Conservation (phyloP, 2,329 filamentous ascomycete species). For the Aureobasidium sp. region DNA sequence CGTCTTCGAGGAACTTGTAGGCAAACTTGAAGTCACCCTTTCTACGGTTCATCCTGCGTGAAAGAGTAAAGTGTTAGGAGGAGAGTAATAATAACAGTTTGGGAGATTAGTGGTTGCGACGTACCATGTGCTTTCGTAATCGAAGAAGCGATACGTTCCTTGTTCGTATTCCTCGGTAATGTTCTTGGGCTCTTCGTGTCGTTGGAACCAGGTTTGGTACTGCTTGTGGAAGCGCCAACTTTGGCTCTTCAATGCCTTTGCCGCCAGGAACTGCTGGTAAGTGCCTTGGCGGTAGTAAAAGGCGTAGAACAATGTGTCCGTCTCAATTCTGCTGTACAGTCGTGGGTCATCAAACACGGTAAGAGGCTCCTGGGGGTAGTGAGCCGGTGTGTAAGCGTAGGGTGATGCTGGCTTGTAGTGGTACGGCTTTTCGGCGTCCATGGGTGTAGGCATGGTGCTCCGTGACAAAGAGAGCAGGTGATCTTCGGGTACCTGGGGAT, state of each 20-base stretch:
- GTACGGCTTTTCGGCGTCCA: constrained; percentile 72
- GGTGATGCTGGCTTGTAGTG: constrained; percentile 78
- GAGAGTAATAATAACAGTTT: not conserved
- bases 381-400: constrained; percentile 62
- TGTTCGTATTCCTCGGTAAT: constrained; percentile 99
- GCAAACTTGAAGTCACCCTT: constrained; percentile 98
- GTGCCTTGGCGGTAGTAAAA: constrained; percentile 98
- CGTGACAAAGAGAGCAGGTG: constrained; percentile 70
- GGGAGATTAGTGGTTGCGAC: constrained; percentile 27
- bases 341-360: constrained; percentile 84
- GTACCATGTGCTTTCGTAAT: constrained; percentile 98
- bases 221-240: constrained; percentile 99
- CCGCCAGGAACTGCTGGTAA: constrained; percentile 89
- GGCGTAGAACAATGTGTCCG: constrained; percentile 94
- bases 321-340: constrained; percentile 81
- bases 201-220: constrained; percentile 98
- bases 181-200: constrained; percentile 95
- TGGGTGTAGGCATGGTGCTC: constrained; percentile 60
- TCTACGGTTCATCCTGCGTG: constrained; percentile 91
- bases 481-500: constrained; percentile 51
- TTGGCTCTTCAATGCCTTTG: constrained; percentile 94
- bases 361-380: constrained; percentile 89
- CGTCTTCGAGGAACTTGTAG: constrained; percentile 95
- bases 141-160: constrained; percentile 97
- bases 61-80: not conserved